These are phyloP conservation scores for Echinochloa phyllopogon DNA, from an alignment of 176 grass and related monocot species.

Conservation along the genomic window DNA sequence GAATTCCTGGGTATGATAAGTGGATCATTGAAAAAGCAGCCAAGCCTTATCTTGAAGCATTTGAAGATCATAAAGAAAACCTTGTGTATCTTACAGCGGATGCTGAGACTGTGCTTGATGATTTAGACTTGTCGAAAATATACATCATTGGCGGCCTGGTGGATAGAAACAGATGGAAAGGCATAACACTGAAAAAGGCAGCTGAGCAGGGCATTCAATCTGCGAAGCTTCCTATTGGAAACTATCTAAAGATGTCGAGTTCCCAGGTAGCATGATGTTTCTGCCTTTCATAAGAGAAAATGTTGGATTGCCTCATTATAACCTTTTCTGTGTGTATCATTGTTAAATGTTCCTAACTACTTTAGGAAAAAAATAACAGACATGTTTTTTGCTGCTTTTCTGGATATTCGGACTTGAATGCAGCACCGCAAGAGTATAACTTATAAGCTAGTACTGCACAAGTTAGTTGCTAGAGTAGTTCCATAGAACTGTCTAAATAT, in stretches of 20 bases:
- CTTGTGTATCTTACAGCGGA: slow-evolving; percentile 91
- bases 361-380: background rate
- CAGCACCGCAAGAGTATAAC: background rate
- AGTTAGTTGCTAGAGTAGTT: background rate
- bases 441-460: background rate
- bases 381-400: background rate
- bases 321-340: background rate
- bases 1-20: slow-evolving; percentile 77
- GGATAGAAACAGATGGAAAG: slow-evolving; percentile 89
- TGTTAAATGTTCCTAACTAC: background rate
- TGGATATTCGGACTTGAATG: background rate
- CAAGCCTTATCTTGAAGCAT: slow-evolving; percentile 81
- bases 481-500: background rate
- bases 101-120: slow-evolving; percentile 80
- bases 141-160: slow-evolving; percentile 97
- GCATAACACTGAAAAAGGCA: slow-evolving; percentile 87
- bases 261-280: slow-evolving; percentile 67
- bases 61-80: slow-evolving; percentile 74
- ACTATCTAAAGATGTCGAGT: slow-evolving; percentile 92
- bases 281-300: background rate
- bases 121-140: slow-evolving; percentile 79
- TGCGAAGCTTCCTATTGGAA: slow-evolving; percentile 87
- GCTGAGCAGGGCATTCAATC: slow-evolving; percentile 85
- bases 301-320: background rate
- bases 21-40: slow-evolving; percentile 88